Percentiles rank a stretch among this genome's conserved stretches.
These are phyloP conservation scores for Arthrobotrys pseudoclavata DNA, from an alignment of 2,329 filamentous ascomycete genomes.

Conservation along the genomic window DNA sequence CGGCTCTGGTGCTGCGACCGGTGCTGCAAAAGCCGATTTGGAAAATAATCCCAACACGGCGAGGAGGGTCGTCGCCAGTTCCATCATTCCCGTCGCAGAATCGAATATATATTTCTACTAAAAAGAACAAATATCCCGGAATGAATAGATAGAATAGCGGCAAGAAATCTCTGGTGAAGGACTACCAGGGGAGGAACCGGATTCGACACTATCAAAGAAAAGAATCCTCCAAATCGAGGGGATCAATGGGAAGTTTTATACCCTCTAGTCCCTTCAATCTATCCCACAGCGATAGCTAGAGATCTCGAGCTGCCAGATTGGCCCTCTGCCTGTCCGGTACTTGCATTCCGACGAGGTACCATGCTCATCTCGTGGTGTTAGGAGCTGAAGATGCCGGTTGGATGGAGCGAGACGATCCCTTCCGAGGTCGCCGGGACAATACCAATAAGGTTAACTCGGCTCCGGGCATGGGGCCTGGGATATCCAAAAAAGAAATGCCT, in stretches of 20 bases:
- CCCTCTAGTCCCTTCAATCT: conserved; percentile 25
- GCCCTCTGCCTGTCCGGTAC: conserved; percentile 28
- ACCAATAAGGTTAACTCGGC: conserved; percentile 58
- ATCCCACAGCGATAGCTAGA: conserved; percentile 9
- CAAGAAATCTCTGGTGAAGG: conserved; percentile 19
- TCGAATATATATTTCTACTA: conserved; percentile 7
- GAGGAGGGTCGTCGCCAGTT: conserved; percentile 32
- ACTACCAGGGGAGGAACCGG: conserved; percentile 44
- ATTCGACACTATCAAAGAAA: conserved; percentile 41
- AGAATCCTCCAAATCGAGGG: conserved; percentile 41
- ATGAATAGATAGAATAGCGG: conserved; percentile 11
- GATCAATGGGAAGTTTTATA: conserved; percentile 56
- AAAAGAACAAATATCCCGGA: conserved; percentile 14
- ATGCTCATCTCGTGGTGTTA: conserved; percentile 42
- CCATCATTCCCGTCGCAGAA: conserved; percentile 27
- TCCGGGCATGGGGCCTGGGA: conserved; percentile 53
- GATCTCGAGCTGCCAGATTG: conserved; percentile 59
- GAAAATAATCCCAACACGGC: conserved; percentile 37
- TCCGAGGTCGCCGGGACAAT: conserved; percentile 39
- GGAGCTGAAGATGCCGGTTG: conserved; percentile 50
- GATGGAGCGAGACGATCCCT: conserved; percentile 42
- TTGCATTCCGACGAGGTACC: conserved; percentile 47
- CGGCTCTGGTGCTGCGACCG: conserved; percentile 37
- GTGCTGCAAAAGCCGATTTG: conserved; percentile 28
- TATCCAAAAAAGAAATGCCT: conserved; percentile 54